These are phyloP conservation scores for Phytophthora ramorum DNA, from an alignment of 352 stramenopile species.

Conservation along the genomic window DNA sequence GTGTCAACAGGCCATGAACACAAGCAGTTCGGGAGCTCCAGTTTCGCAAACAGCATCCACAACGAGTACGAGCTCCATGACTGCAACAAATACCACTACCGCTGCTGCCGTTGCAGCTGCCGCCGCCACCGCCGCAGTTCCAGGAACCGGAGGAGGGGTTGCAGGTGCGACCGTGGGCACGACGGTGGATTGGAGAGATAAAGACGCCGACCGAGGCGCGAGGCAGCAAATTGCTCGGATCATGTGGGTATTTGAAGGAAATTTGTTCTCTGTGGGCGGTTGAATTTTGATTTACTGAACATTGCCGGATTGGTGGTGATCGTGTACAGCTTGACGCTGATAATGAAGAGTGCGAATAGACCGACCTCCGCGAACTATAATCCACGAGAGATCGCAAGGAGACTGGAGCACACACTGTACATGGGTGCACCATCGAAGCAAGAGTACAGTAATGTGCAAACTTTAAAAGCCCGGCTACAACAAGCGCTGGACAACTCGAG, in stretches of 20 bases:
- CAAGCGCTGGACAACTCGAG: conserved; percentile 87
- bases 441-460: conserved; percentile 91
- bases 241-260: conserved; percentile 65
- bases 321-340: conserved; percentile 77
- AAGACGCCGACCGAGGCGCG: conserved; percentile 80
- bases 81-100: conserved; percentile 23
- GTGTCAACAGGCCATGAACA: conserved; percentile 35
- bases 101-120: conserved; percentile 2
- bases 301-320: conserved; percentile 14
- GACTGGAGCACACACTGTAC: conserved; percentile 88
- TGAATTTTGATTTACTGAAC: conserved; percentile 22
- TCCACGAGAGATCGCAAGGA: conserved; percentile 82
- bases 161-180: conserved; percentile 24
- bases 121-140: neutral
- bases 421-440: conserved; percentile 85
- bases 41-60: conserved; percentile 25
- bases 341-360: conserved; percentile 91
- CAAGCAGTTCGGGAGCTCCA: conserved; percentile 26
- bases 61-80: conserved; percentile 25
- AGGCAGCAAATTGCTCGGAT: conserved; percentile 89
- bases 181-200: conserved; percentile 81
- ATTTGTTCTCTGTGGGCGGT: conserved; percentile 4
- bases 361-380: conserved; percentile 91
- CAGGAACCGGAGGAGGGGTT: neutral
- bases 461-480: conserved; percentile 82